Conservation (phyloP, 345 rosid species). For the Triadica sebifera region DNA sequence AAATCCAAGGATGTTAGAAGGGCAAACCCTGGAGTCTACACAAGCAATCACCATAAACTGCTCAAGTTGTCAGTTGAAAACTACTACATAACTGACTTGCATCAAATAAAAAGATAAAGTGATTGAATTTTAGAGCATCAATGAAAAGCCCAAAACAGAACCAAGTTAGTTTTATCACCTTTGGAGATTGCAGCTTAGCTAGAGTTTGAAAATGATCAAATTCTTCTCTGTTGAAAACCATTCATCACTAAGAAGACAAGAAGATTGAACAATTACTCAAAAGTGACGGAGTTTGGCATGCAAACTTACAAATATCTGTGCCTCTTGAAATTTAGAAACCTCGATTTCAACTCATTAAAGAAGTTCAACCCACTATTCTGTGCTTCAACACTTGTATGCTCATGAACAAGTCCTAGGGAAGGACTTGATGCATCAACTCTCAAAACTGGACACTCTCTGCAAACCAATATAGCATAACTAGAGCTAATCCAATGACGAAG, state of each 20-base stretch:
- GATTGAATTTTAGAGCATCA: not conserved
- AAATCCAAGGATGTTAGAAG: constrained; percentile 35
- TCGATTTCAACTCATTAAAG: constrained; percentile 48
- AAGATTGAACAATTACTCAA: not conserved
- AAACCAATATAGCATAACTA: no score
- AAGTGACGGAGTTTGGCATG: not conserved
- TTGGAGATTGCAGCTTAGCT: constrained; percentile 27
- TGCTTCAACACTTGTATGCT: constrained; percentile 12
- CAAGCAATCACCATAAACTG: constrained; percentile 41
- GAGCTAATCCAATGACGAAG: no score
- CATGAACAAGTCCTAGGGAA: constrained; percentile 20
- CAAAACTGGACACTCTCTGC: constrained; percentile 2
- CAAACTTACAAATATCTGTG: constrained; percentile 50
- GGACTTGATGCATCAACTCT: constrained; percentile 14
- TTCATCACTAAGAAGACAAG: not conserved
- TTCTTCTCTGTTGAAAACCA: constrained; percentile 19
- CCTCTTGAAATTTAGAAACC: constrained; percentile 52
- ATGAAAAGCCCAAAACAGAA: not conserved
- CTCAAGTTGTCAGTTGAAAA: constrained; percentile 22
- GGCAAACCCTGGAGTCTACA: constrained; percentile 36
- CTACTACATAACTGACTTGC: not conserved
- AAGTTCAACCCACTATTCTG: constrained; percentile 19
- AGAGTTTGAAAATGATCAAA: constrained; percentile 21
- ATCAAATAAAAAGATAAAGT: not conserved
- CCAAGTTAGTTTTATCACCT: constrained; percentile 19